Base-by-base conservation (phyloP, 225 moss, liverwort and hornwort species). In the Ulota crispa region DNA sequence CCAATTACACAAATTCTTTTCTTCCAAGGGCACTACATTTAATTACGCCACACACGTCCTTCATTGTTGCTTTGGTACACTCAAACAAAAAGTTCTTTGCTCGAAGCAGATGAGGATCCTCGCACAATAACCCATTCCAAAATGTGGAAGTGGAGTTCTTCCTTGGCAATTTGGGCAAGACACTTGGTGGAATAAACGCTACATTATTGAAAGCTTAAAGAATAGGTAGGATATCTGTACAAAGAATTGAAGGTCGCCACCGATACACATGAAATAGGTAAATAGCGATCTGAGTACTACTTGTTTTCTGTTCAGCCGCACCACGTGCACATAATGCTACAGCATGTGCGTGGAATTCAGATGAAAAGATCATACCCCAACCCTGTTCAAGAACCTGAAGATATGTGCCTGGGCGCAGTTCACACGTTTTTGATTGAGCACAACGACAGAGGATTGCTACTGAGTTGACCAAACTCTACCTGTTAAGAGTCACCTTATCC, bases 321-420 rank as follows among this genome's bases (percentile, higher is more conserved):
- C 71, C 84, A 74, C 75, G 56, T 42, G 73, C 76, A 81, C 68
- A 83, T 86, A 56, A 27, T 78, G 70, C 78, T 72, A 37, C 68
- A 53, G 34, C 47, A 80, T 66, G 80, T 83, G 81, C 68, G 65
- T 68, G 82, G 76, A 83, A 77, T 83, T 68, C 36, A 81, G 73
- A 26, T 65, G 83, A 84, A 85, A 70, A 70, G 65, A 75, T 77
- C 80, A 74, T 66, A 71, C 80, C 77, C 69, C 84, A 73, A 85
- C 81, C 75, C 83, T 85, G 78, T 81, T 83, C 85, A 81, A 82
- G 70, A 83, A 61, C 87, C 87, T 83, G 76, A 55, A 31, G 73
- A 87, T 80, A 85, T 83, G 83, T 83, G 76, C 85, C 85, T 75
- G 83, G 85, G 87, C 85, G 87, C 89, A 83, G 76, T 75, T 83